Conservation (phyloP, 1,284 basidiomycete species). For the Cystobasidiaceae sp. region DNA sequence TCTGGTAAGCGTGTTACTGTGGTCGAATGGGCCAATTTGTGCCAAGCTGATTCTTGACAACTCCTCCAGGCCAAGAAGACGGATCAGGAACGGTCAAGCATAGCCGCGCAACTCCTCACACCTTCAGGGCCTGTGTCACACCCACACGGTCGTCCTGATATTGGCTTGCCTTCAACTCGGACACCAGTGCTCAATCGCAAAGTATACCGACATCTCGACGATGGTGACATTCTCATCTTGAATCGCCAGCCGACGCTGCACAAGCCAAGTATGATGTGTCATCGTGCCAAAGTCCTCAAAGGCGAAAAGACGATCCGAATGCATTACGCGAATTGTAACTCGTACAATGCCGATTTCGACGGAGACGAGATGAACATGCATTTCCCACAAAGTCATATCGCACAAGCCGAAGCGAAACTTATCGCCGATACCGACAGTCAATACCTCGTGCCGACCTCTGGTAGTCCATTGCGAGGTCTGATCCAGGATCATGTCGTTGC, state of each 20-base stretch:
- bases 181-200: slow-evolving; percentile 76
- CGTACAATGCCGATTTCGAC: slow-evolving; percentile 99
- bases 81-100: slow-evolving; percentile 82
- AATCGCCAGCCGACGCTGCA: slow-evolving; percentile 98
- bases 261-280: slow-evolving; percentile 99
- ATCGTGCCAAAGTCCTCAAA: slow-evolving; percentile 82
- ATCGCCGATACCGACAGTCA: slow-evolving; percentile 99
- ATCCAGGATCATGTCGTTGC: slow-evolving; percentile 99
- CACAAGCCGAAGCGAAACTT: slow-evolving; percentile 85
- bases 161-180: slow-evolving; percentile 43
- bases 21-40: too few species aligned
- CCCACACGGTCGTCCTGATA: slow-evolving; percentile 49
- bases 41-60: not conserved
- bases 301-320: slow-evolving; percentile 99
- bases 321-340: slow-evolving; percentile 99
- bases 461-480: slow-evolving; percentile 92
- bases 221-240: slow-evolving; percentile 92
- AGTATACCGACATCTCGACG: slow-evolving; percentile 88
- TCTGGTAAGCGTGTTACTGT: slow-evolving; percentile 54
- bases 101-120: slow-evolving; percentile 94
- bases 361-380: slow-evolving; percentile 99
- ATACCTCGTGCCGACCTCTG: slow-evolving; percentile 96
- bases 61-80: slow-evolving; percentile 70
- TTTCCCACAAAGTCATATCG: slow-evolving; percentile 92
- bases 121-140: slow-evolving; percentile 49